Base-by-base conservation (phyloP, 2,329 filamentous ascomycete genomes). In the Malbranchea zuffiana region DNA sequence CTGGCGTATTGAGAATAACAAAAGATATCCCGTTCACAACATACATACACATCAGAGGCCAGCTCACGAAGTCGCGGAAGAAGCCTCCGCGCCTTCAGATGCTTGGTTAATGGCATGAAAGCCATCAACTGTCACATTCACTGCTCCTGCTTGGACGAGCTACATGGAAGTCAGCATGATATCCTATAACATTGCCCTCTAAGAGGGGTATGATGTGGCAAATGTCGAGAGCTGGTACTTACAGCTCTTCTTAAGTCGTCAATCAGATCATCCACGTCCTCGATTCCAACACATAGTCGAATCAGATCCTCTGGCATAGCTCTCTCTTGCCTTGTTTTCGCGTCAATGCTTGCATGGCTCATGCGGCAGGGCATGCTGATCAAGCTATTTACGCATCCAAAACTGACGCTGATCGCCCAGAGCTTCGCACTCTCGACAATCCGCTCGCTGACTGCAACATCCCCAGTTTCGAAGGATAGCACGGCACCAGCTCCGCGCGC, bases 301-400 rank as follows among this genome's bases (percentile, higher is more conserved):
- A 98, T 96, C 43, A 98, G 81, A 58, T 98, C 90, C 63, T 98
- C 90, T 7, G 90, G 90, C 78, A 98, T 82, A 47, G 88, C 80
- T 46, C 87, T 74, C 64, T 93, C 86, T 51, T 76, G 71, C 49
- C 90, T 72, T 35, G 87, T 96, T 67, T 94, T 93, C 41, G 86
- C 83, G 56, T 96, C 90, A 54, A 98, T 98, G 56, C 85, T 94
- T 25, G 90, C 90, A 62, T 98, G 90, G 63, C 88, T 96, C 92
- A 98, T 98, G 53, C 88, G 86, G 65, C 90, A 98, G 6, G 90
- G 88, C 88, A 98, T 95, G 66, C 87, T 95, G 62, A 98, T 98
- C 59, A 98, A 67, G 57, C 84, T 93, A 67, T 98, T 98, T 47
- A 98, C 90, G 58, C 90, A 96, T 32, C 90, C 90, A 57, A 98